phyloP scores from a whole-genome alignment of 805 yeast genomes.

The Saccharomyces mikatae region DNA sequence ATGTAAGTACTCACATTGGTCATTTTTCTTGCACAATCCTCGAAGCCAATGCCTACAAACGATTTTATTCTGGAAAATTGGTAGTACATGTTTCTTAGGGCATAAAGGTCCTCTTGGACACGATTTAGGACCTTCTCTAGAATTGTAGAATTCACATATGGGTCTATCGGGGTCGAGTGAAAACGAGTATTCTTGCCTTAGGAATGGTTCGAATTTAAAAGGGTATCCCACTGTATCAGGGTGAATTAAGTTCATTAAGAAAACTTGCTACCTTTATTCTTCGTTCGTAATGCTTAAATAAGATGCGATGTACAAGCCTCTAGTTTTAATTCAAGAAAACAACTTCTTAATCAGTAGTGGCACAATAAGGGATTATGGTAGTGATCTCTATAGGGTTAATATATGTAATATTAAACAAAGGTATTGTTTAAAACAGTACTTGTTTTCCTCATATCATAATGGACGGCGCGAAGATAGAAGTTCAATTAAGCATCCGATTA shows the following conservation, averaged over 20 bases:
- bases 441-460: neutral
- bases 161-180: constrained; percentile 88
- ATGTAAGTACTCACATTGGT: constrained; percentile 91
- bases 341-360: neutral
- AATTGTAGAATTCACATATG: constrained; percentile 63
- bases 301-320: neutral
- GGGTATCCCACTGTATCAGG: constrained; percentile 35
- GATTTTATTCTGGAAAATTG: constrained; percentile 60
- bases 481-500: neutral
- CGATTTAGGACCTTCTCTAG: constrained; percentile 43
- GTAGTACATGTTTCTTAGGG: constrained; percentile 76
- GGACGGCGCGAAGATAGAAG: neutral
- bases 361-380: neutral
- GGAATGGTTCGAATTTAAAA: constrained; percentile 74
- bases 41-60: constrained; percentile 98
- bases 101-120: constrained; percentile 86
- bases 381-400: neutral
- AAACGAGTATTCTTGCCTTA: constrained; percentile 70
- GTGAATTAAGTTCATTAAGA: constrained; percentile 32
- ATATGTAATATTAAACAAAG: neutral
- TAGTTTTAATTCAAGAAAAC: neutral
- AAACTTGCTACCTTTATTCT: neutral
- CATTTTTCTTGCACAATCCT: constrained; percentile 94
- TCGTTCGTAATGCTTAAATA: neutral
- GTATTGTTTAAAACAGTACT: neutral